These are phyloP conservation scores for Alliaria petiolata DNA, from an alignment of 345 rosid genomes.

Conservation along the genomic window DNA sequence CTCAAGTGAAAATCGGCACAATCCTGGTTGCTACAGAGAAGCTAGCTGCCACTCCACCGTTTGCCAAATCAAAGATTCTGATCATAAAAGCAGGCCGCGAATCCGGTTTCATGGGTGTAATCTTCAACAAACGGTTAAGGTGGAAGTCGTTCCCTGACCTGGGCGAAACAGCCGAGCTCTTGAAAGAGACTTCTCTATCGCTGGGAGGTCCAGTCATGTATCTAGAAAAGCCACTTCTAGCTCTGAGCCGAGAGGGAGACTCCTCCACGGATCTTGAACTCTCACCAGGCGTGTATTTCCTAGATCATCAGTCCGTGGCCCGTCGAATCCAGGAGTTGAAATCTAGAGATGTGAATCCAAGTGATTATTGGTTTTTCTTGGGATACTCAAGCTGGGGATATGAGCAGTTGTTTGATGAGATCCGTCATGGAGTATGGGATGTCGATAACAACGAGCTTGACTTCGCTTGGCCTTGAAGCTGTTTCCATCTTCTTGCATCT, in stretches of 20 bases:
- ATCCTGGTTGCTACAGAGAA: constrained; percentile 67
- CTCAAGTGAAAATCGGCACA: constrained; percentile 52
- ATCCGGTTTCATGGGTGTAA: constrained; percentile 72
- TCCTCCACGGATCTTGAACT: constrained; percentile 39
- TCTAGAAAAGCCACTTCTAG: constrained; percentile 58
- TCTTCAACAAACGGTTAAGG: constrained; percentile 62
- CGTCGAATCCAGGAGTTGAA: constrained; percentile 40
- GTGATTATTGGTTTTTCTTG: constrained; percentile 83
- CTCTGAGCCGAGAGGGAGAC: constrained; percentile 50
- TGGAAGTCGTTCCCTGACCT: constrained; percentile 68
- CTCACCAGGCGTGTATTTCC: constrained; percentile 62
- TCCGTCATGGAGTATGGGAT: constrained; percentile 70
- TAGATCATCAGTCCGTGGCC: constrained; percentile 55
- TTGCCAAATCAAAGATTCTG: constrained; percentile 62
- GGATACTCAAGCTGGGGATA: constrained; percentile 84
- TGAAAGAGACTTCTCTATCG: constrained; percentile 61
- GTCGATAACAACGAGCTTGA: constrained; percentile 28
- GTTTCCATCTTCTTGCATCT: constrained; percentile 2
- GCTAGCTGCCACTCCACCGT: constrained; percentile 44
- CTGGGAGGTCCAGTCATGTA: constrained; percentile 74
- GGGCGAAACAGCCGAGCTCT: constrained; percentile 43
- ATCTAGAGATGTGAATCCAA: constrained; percentile 39
- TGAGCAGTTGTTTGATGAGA: constrained; percentile 70
- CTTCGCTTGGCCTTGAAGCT: constrained; percentile 57
- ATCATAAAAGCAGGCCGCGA: constrained; percentile 52